phyloP scores from a whole-genome alignment of 805 yeast genomes.

The Candida endomychidarum region DNA sequence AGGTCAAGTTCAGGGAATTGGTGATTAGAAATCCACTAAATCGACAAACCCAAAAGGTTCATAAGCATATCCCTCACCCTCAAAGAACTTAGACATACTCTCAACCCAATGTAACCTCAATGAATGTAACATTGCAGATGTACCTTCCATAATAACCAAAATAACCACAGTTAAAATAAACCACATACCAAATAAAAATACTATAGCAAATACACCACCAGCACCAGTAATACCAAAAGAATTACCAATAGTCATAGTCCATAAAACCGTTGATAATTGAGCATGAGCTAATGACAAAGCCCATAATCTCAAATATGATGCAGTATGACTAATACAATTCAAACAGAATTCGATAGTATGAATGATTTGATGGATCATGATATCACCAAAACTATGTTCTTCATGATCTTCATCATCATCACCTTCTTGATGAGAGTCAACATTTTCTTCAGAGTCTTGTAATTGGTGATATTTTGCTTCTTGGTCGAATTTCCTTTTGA shows the following conservation, averaged over 20 bases:
- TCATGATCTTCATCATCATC: slow-evolving; percentile 53
- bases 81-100: slow-evolving; percentile 96
- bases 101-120: slow-evolving; percentile 99
- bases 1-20: too few species aligned
- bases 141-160: slow-evolving; percentile 96
- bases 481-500: slow-evolving; percentile 56
- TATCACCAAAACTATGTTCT: slow-evolving; percentile 80
- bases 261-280: slow-evolving; percentile 88
- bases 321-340: slow-evolving; percentile 98
- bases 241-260: slow-evolving; percentile 90
- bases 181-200: slow-evolving; percentile 91
- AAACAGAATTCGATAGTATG: slow-evolving; percentile 97
- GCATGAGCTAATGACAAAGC: slow-evolving; percentile 97
- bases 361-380: slow-evolving; percentile 94
- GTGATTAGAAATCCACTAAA: too few species aligned
- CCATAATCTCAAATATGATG: slow-evolving; percentile 95
- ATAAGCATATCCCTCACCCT: slow-evolving; percentile 92
- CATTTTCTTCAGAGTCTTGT: slow-evolving; percentile 30
- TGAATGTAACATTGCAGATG: slow-evolving; percentile 99
- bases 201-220: slow-evolving; percentile 70
- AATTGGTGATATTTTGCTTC: slow-evolving; percentile 49
- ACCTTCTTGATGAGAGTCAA: slow-evolving; percentile 35
- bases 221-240: slow-evolving; percentile 69
- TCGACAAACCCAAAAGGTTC: slow-evolving; percentile 75
- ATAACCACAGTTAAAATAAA: slow-evolving; percentile 86